Evolutionary conservation across 2,329 filamentous ascomycete genomes (phyloP), one percentile per base, ranked within the genome.

Genomic region (Alternaria sp.): DNA sequence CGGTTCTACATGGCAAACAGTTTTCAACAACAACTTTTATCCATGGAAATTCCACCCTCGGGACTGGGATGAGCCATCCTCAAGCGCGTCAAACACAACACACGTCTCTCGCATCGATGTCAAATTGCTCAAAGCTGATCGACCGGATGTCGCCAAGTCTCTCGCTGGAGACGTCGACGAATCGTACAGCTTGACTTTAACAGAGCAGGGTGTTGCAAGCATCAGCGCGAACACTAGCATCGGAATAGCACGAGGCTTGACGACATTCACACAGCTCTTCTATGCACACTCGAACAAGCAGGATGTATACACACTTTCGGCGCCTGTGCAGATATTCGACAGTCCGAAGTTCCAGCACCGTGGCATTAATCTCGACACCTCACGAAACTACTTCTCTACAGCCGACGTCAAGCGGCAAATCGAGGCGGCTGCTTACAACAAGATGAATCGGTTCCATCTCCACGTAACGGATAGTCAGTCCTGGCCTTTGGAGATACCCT

Each of bases 391-490:
- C 80, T 91, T 90, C 77, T 84, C 87, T 1, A 80, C 91, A 24
- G 76, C 82, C 4, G 87, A 91, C 69, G 89, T 96, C 67, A 84
- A 89, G 71, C 87, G 88, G 51, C 92, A 89, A 54, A 91, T 97
- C 65, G 91, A 96, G 72, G 90, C 88, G 41, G 79, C 91, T 65
- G 82, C 90, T 1, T 93, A 88, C 85, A 92, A 89, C 81, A 95
- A 96, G 81, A 86, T 95, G 83, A 95, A 95, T 79, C 85, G 88
- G 6, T 84, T 96, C 57, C 92, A 95, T 78, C 82, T 94, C 54
- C 92, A 96, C 81, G 84, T 90, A 58, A 95, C 91, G 5, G 92
- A 96, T 77, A 88, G 90, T 16, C 92, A 96, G 78, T 91, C 91
- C 4, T 96, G 92, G 90, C 93, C 93, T 0, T 82, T 96, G 24